phyloP scores from a whole-genome alignment of 176 grass and related monocot species.

The Oropetium thomaeum region DNA sequence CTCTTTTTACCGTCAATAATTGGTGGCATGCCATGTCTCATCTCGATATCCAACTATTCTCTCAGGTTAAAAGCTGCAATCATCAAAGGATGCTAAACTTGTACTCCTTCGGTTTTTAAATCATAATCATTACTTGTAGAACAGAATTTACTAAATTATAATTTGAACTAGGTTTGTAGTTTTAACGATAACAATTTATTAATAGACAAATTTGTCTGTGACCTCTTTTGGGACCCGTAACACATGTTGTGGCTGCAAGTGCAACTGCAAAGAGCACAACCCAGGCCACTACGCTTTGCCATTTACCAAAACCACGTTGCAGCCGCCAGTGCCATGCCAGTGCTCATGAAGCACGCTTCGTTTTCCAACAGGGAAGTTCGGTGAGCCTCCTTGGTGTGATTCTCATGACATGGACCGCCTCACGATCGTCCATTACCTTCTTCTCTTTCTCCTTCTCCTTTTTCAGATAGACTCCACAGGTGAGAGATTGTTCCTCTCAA shows the following conservation, averaged over 20 bases:
- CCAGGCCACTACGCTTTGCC: neutral
- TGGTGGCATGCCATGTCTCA: too few relatives aligned
- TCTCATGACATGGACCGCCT: constrained; percentile 28
- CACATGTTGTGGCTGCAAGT: too few relatives aligned
- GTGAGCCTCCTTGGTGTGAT: constrained; percentile 27
- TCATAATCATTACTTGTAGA: too few relatives aligned
- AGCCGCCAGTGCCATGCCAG: neutral
- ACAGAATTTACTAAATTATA: too few relatives aligned
- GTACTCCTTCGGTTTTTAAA: too few relatives aligned
- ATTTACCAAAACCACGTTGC: constrained; percentile 27
- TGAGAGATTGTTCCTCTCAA: constrained; percentile 29
- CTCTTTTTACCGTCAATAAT: neutral
- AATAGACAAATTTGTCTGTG: too few relatives aligned
- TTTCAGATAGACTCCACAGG: neutral
- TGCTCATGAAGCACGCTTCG: constrained; percentile 8
- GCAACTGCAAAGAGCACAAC: neutral
- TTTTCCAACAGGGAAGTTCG: constrained; percentile 39
- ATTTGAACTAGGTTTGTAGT: too few relatives aligned
- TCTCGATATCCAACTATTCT: too few relatives aligned
- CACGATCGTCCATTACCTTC: constrained; percentile 19
- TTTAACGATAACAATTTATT: too few relatives aligned
- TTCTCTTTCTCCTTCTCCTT: neutral
- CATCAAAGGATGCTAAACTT: too few relatives aligned
- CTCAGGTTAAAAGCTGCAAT: too few relatives aligned
- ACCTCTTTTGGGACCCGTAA: neutral